Percentiles rank a stretch among this genome's conserved stretches.
Conservation (phyloP, 306 rosid genomes). For the Acacia crassicarpa region DNA sequence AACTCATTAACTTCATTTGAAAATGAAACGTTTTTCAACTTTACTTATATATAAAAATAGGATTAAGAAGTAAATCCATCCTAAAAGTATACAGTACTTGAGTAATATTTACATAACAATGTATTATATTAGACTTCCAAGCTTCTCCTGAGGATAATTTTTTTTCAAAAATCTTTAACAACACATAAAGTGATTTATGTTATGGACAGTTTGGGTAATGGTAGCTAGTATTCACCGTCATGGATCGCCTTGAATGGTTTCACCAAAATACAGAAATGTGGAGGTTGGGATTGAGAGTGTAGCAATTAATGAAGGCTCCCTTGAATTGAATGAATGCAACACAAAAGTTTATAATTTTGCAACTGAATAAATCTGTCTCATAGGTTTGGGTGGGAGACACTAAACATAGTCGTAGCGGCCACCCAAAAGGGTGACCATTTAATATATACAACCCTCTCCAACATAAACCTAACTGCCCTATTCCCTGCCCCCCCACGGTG, state of each 20-base stretch:
- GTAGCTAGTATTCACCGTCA: too few species aligned
- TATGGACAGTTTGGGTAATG: too few species aligned
- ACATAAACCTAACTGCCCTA: not conserved
- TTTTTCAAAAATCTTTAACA: too few species aligned
- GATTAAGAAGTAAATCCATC: too few species aligned
- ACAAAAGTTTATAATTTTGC: not conserved
- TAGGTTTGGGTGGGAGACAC: not conserved
- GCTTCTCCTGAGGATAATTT: too few species aligned
- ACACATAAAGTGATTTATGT: too few species aligned
- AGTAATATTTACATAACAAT: too few species aligned
- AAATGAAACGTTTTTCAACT: too few species aligned
- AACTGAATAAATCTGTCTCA: not conserved
- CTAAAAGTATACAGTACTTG: too few species aligned
- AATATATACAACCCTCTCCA: not conserved
- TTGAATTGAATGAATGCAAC: not conserved
- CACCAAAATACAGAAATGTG: not conserved
- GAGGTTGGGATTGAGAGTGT: not conserved
- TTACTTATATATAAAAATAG: too few species aligned
- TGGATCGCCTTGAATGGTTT: not conserved
- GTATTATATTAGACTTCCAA: too few species aligned
- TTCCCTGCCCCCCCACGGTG: not conserved
- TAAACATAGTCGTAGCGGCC: not conserved
- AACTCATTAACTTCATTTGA: too few species aligned
- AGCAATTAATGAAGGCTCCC: not conserved
- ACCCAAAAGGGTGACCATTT: slow-evolving; percentile 17